A percentile compares a stretch with the other conserved stretches of the same genome.
phyloP scores from a whole-genome alignment of 2,329 filamentous ascomycete genomes.

The Rosellinia necatrix region DNA sequence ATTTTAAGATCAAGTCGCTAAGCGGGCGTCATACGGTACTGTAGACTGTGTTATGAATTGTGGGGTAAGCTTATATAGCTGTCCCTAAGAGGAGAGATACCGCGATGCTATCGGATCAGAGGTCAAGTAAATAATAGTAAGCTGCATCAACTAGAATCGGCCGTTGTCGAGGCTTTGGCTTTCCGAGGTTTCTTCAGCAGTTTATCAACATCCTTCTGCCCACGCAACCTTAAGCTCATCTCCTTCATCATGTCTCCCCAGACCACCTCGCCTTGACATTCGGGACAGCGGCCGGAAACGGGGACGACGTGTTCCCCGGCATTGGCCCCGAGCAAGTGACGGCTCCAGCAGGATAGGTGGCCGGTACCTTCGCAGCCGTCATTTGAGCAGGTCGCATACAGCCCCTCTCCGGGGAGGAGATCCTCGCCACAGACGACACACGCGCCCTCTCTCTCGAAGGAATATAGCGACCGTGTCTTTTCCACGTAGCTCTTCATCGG shows the following conservation, averaged over 20 bases:
- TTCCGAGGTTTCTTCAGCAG: constrained; percentile 62
- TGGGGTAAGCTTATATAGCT: too few species aligned
- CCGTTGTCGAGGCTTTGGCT: constrained; percentile 36
- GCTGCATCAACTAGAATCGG: constrained; percentile 10
- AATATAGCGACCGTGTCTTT: constrained; percentile 59
- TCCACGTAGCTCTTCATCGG: constrained; percentile 58
- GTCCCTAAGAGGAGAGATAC: too few species aligned
- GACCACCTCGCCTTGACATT: constrained; percentile 63
- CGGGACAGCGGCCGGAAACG: constrained; percentile 69
- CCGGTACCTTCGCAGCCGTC: constrained; percentile 59
- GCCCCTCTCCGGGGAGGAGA: constrained; percentile 52
- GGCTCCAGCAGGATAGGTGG: constrained; percentile 64
- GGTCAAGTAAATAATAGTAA: too few species aligned
- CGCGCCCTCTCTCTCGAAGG: constrained; percentile 59
- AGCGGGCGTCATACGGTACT: too few species aligned
- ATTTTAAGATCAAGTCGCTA: too few species aligned
- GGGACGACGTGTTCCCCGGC: constrained; percentile 62
- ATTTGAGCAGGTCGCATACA: constrained; percentile 63
- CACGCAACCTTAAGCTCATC: constrained; percentile 73
- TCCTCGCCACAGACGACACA: constrained; percentile 58
- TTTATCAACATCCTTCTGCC: constrained; percentile 69
- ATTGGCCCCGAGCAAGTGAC: constrained; percentile 51
- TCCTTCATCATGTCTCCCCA: constrained; percentile 87
- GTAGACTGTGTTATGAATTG: too few species aligned
- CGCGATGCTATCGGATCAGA: too few species aligned